Base-by-base conservation (phyloP, 2,329 filamentous ascomycete genomes). In the Aspergillus sp. region DNA sequence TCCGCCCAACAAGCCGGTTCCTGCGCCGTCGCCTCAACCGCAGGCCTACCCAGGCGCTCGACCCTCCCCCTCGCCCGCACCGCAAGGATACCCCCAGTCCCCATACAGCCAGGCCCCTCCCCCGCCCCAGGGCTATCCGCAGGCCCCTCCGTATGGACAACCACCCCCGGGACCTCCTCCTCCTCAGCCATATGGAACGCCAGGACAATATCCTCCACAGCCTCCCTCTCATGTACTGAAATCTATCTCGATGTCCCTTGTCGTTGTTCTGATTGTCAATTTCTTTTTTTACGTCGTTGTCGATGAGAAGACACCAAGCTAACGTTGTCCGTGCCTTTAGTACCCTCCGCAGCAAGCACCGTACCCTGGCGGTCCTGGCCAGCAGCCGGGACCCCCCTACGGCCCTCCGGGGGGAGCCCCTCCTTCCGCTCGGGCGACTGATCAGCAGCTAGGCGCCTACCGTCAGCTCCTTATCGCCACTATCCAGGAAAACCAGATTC, bases 401-500 rank as follows among this genome's bases (percentile, higher is more conserved):
- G 69, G 68, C 11, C 50, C 62, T 30, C 60, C 65, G n/a, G 63
- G 65, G 8, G 60, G 53, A 9, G 60, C 51, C 7, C 56, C 62
- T 22, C 64, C 64, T 32, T 67, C 68, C 42, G 68, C 66, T 22
- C 76, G 72, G 52, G 73, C 71, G 10, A 75, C 72, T 14, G 75
- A 77, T n/a, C 75, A 77, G 47, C 77, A 83, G 51, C 65, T 81
- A 26, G 73, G 70, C 30, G 78, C 75, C 10, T 85, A 84, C 70
- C 81, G 82, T 67, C 77, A 82, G 58, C 69, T 82, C 11, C 69
- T 86, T 42, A 73, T 81, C 57, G 66, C 69, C 35, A 79, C 79
- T 4, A 80, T 86, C 59, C 81, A 82, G 62, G 82, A 86, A 71
- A 85, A 84, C 67, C 69, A 76, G 11, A 71, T 86, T 10, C 79